Base-by-base conservation (phyloP, 805 yeast species). In the Schwanniomyces polymorphus region DNA sequence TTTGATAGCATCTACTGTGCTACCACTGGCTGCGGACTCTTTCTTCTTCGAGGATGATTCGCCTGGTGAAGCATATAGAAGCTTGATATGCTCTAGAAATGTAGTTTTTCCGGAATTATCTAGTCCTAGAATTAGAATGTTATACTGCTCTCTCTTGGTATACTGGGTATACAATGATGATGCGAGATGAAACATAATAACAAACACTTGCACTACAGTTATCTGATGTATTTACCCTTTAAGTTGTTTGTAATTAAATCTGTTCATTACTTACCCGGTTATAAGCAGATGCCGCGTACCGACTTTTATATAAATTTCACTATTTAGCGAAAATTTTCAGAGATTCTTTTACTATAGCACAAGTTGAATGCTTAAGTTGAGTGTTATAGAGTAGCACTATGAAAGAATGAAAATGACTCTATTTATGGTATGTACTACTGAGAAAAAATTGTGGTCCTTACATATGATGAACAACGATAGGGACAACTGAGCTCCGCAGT, bases 41-140 rank as follows among this genome's bases (percentile, higher is more conserved):
- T 43, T 42, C 9, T 54, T 40, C 45, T 44, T 41, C 53, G 41
- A 47, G 14, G 47, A 27, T 18, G 38, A 31, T 31, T 62, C 62
- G 27, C 50, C 55, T n/a, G 67, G 60, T 21, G 62, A 46, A 9
- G 70, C 62, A 47, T 67, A 70, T 18, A 72, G 58, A 26, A 73
- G 62, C 58, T 72, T 71, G 39, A 71, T 47, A 53, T 69, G 75
- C 55, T 71, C 76, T 39, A 70, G 52, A 46, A 68, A 68, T 9
- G 72, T 65, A 11, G 98, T 94, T 64, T 92, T 92, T 1, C 99
- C 99, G 0, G 98, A 97, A 71, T 92, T 91, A 65, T 92, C 97
- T 26, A 92, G 78, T 16, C 99, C 99, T 18, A 92, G 73, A 31
- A 92, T 88, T 41, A 92, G 75, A 1, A 73, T 58, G 48, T 72